Percentiles rank a stretch among this genome's conserved stretches.
phyloP scores from a whole-genome alignment of 768 basidiomycete species.

The Omphalotus guepiniiformis region DNA sequence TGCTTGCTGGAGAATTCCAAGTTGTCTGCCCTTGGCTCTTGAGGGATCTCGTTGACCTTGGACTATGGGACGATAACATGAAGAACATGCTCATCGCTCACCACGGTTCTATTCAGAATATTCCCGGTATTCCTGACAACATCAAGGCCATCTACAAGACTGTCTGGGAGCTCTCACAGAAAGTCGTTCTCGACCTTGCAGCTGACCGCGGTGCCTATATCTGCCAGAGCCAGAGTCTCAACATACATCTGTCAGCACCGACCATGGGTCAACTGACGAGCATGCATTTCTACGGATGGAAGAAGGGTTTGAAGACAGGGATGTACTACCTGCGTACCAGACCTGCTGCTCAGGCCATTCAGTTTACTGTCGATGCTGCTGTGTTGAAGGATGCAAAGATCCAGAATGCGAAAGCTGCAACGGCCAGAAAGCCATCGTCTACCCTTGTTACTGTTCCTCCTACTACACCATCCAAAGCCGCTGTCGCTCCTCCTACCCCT shows the following conservation, averaged over 20 bases:
- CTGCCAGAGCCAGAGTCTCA: slow-evolving; percentile 84
- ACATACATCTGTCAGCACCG: slow-evolving; percentile 88
- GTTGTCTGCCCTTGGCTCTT: slow-evolving; percentile 83
- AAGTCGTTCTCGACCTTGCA: slow-evolving; percentile 76
- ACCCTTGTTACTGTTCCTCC: too few relatives aligned
- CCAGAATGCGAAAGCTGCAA: slow-evolving; percentile 30
- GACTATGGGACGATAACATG: slow-evolving; percentile 82
- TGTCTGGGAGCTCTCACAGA: slow-evolving; percentile 85
- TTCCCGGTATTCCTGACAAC: slow-evolving; percentile 64
- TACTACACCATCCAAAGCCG: too few relatives aligned
- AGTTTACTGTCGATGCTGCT: slow-evolving; percentile 92
- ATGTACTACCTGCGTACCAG: slow-evolving; percentile 97
- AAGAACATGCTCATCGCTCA: slow-evolving; percentile 79
- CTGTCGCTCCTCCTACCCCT: too few relatives aligned
- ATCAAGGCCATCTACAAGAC: slow-evolving; percentile 86
- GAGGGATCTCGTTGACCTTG: slow-evolving; percentile 71
- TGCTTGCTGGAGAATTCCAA: slow-evolving; percentile 84
- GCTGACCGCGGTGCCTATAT: slow-evolving; percentile 84
- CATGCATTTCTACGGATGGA: slow-evolving; percentile 99
- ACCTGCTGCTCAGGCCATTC: slow-evolving; percentile 92
- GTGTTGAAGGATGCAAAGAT: slow-evolving; percentile 63
- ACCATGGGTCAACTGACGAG: slow-evolving; percentile 89
- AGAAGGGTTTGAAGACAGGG: slow-evolving; percentile 98
- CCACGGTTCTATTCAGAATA: slow-evolving; percentile 61
- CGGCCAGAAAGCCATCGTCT: slow-evolving; percentile 16